Evolutionary conservation across 2,329 filamentous ascomycete genomes (phyloP), one percentile per base, ranked within the genome.

Genomic region (Botrytis pseudocinerea): DNA sequence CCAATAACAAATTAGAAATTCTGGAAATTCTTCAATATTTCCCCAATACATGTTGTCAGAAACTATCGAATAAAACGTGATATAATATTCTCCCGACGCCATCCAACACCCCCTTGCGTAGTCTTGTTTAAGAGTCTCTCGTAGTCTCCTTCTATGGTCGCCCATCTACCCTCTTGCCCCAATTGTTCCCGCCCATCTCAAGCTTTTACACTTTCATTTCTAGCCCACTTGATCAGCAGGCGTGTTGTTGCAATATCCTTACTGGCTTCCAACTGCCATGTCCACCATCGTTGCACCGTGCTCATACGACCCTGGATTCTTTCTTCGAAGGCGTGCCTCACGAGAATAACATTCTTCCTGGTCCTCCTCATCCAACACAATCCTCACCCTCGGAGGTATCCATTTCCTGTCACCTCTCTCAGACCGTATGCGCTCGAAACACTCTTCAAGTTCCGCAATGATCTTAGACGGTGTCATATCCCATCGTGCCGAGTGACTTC

Each of bases 331-430:
- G 14, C 46, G 64, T 1, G 48, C 32, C 16, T 66, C 64, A 28
- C 64, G 48, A 8, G 25, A 54, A 22, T 54, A 38, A 28, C 46
- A 68, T 32, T 68, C 46, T 1, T 32, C 32, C 32, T n/a, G 14
- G n/a, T 66, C 64, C 35, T 51, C 22, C 64, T 40, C 22, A 40
- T 66, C 64, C 4, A 66, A 35, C 9, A 51, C 64, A 68, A 68
- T 54, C 35, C 35, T 57, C 46, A 68, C 35, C 25, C n/a, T 35
- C 9, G 46, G 46, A 57, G 46, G 25, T 35, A 28, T 68, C 64
- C 64, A 68, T 7, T 57, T 40, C 25, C 35, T 4, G 28, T 32
- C 9, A 1, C 4, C 51, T 2, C 20, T 28, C 25, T 8, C 35
- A 22, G 48, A 28, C 64, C 40, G 42, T 10, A 68, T 54, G 2